Base-by-base conservation (phyloP, 495 filamentous ascomycete species). In the Tuber indicum region DNA sequence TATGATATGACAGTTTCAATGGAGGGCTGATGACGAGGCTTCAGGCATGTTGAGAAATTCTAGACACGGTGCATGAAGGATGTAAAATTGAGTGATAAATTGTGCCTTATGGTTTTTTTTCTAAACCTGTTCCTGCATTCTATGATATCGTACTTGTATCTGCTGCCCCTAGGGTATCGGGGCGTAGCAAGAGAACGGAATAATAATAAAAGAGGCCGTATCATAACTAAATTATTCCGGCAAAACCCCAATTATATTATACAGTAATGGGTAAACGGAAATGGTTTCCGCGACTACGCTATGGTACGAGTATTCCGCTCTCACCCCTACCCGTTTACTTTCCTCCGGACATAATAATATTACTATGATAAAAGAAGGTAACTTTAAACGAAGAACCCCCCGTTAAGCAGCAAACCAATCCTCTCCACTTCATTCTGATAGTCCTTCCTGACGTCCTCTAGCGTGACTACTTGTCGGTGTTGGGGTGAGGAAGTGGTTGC, bases 351-450 rank as follows among this genome's bases (percentile, higher is more conserved):
- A 32, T 32, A 62, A n/a, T 23, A n/a, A n/a, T n/a, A n/a, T n/a
- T n/a, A 52, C 23, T n/a, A 17, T 16, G 19, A 49, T 58, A 66
- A 52, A 52, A 66, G 58, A 36, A 36, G 32, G 16, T 6, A 17
- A 36, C 46, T 83, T 83, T 73, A 83, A 70, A 83, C 81, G 74
- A 83, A 84, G 73, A 84, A 83, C 42, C 82, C 77, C 3, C 82
- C 82, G 62, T 83, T 83, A 36, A 83, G 71, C 70, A 84, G 71
- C 74, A 80, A 42, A 23, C 75, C 88, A 43, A 90, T 90, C 71
- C 92, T 88, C 84, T 99, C 96, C 81, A 98, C 86, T 84, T 98
- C 94, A 26, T 86, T 88, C 84, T 96, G 92, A 85, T 96, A 98
- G 83, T 92, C 91, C 81, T 90, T 92, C 78, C 93, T 88, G 39